Evolutionary conservation across 2,329 filamentous ascomycete species (phyloP).

Genomic region (Cercospora sojina): DNA sequence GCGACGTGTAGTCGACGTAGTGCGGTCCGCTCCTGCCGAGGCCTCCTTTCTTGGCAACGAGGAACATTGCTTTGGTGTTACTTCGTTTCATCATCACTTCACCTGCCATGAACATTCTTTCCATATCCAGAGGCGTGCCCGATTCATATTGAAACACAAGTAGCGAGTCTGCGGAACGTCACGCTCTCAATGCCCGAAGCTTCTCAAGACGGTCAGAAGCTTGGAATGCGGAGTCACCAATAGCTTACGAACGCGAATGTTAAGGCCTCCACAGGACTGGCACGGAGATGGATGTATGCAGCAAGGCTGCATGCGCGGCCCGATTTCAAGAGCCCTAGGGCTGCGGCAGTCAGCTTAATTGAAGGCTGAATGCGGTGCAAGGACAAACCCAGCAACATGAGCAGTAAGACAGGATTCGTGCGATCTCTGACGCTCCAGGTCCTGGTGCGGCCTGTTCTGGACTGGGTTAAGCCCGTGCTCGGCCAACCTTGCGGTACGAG

Average conservation of each 20-base stretch:
- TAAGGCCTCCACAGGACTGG: not conserved
- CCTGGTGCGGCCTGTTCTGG: not conserved
- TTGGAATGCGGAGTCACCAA: not conserved
- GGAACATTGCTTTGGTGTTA: not conserved
- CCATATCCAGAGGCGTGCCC: not conserved
- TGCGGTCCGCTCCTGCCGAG: not conserved
- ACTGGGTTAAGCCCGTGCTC: not conserved
- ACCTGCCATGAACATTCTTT: not conserved
- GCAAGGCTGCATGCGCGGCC: not conserved
- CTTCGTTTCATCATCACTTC: not conserved
- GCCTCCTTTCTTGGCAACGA: not conserved
- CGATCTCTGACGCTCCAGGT: not conserved
- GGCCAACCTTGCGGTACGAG: not conserved
- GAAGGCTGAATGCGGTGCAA: not conserved
- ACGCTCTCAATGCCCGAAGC: not conserved
- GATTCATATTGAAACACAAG: not conserved
- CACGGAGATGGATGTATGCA: not conserved
- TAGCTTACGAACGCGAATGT: not conserved
- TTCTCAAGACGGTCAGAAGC: not conserved
- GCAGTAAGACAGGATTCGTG: not conserved
- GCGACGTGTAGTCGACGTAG: not conserved
- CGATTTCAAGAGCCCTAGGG: not conserved
- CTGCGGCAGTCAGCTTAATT: not conserved
- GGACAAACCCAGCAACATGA: not conserved
- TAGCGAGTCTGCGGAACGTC: not conserved